A percentile compares a stretch with the other conserved stretches of the same genome.
Evolutionary conservation across 2,329 filamentous ascomycete species (phyloP).

Genomic region (Hypomyces perniciosus): DNA sequence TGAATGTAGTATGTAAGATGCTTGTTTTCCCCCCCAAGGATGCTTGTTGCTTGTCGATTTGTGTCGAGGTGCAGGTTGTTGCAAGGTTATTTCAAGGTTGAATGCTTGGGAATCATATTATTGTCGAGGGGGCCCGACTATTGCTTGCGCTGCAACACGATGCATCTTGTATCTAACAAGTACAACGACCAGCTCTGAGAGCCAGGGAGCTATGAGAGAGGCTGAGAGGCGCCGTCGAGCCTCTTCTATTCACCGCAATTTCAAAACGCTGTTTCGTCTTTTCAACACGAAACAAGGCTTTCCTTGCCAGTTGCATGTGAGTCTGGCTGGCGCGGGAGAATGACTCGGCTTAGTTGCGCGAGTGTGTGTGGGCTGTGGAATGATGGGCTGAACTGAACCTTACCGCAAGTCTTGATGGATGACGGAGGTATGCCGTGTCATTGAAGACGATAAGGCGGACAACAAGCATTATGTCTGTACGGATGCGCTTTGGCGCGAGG

Average conservation of each 20-base stretch:
- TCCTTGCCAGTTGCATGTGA: slow-evolving; percentile 11
- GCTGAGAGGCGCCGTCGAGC: not conserved
- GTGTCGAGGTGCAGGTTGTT: too few species aligned
- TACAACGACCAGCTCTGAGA: not conserved
- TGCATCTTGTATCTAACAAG: too few species aligned
- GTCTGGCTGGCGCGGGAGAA: slow-evolving; percentile 4
- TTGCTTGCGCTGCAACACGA: too few species aligned
- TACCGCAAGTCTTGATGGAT: slow-evolving; percentile 2
- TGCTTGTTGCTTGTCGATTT: too few species aligned
- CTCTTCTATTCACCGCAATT: slow-evolving; percentile 10
- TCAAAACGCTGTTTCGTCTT: slow-evolving; percentile 5
- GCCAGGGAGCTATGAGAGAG: not conserved
- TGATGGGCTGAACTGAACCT: slow-evolving; percentile 10
- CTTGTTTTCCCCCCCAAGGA: too few species aligned
- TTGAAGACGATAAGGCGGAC: not conserved
- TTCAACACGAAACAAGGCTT: slow-evolving; percentile 5
- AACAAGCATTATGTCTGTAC: too few species aligned
- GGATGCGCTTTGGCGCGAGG: too few species aligned
- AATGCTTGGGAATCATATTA: too few species aligned
- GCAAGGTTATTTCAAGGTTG: too few species aligned
- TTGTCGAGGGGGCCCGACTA: too few species aligned
- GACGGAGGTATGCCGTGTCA: not conserved
- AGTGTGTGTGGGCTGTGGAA: slow-evolving; percentile 12
- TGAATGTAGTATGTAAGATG: too few species aligned
- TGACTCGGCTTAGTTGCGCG: not conserved